Percentiles rank a stretch among this genome's conserved stretches.
phyloP scores from a whole-genome alignment of 208 protist species.

The Wallacemonas rigidus region DNA sequence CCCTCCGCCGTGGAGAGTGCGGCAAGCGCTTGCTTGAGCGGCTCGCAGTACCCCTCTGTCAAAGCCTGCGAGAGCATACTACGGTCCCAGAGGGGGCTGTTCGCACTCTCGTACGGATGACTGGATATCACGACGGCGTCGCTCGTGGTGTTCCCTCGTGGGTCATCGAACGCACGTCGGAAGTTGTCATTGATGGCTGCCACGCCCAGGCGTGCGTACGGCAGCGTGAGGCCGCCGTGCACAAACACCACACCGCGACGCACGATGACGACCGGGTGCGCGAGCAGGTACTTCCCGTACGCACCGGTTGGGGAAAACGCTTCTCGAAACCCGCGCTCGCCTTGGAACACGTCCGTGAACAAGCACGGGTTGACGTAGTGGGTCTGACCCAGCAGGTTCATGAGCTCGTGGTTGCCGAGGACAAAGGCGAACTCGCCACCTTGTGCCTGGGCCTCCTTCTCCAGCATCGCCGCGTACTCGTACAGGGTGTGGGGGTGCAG shows the following conservation, averaged over 20 bases:
- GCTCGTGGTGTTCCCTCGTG: not conserved
- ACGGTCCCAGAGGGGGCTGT: constrained; percentile 49
- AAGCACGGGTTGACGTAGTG: constrained; percentile 18
- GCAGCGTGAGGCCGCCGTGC: constrained; percentile 51
- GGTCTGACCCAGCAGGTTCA: constrained; percentile 22
- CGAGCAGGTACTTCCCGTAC: constrained; percentile 45
- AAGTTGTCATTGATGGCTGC: constrained; percentile 34
- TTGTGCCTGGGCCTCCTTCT: constrained; percentile 27
- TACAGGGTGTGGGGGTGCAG: constrained; percentile 44
- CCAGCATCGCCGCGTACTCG: constrained; percentile 38
- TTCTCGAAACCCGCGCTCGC: constrained; percentile 17
- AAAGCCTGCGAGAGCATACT: constrained; percentile 25
- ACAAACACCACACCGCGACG: constrained; percentile 51
- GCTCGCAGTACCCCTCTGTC: constrained; percentile 30
- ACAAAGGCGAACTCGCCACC: constrained; percentile 67
- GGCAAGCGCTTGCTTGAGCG: constrained; percentile 34
- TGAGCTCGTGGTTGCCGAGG: constrained; percentile 73
- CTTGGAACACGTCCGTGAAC: constrained; percentile 29
- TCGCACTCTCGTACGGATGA: constrained; percentile 10
- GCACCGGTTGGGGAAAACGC: constrained; percentile 35
- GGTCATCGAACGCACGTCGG: constrained; percentile 2
- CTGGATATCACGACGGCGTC: not conserved
- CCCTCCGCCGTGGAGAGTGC: constrained; percentile 31
- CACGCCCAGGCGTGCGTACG: constrained; percentile 32
- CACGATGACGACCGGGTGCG: constrained; percentile 32